phyloP scores from a whole-genome alignment of 768 basidiomycete genomes.

The Russula ochroleuca region DNA sequence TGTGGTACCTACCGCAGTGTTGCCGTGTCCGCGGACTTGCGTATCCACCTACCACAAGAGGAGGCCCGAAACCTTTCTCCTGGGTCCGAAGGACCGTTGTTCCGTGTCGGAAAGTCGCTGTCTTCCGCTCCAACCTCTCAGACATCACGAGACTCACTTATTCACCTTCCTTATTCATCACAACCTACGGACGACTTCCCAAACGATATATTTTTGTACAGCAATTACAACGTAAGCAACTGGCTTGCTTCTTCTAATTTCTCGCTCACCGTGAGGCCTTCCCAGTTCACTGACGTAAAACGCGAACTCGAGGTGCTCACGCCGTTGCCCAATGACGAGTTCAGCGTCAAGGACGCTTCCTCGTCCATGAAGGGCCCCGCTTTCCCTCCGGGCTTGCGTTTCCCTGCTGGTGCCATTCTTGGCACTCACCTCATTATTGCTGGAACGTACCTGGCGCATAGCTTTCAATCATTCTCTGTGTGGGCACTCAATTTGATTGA shows the following conservation, averaged over 20 bases:
- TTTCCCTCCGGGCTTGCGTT: slow-evolving; percentile 91
- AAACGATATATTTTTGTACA: slow-evolving; percentile 86
- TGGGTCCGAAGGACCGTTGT: slow-evolving; percentile 55
- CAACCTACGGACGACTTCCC: slow-evolving; percentile 69
- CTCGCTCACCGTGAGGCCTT: slow-evolving; percentile 21
- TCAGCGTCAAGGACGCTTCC: slow-evolving; percentile 78
- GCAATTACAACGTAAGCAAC: slow-evolving; percentile 85
- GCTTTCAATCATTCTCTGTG: slow-evolving; percentile 91
- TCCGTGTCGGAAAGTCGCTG: slow-evolving; percentile 47
- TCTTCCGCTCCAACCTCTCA: slow-evolving; percentile 40
- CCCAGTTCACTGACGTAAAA: slow-evolving; percentile 88
- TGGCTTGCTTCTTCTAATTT: neutral
- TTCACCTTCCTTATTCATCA: slow-evolving; percentile 75
- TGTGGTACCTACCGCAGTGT: slow-evolving; percentile 96
- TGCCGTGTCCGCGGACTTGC: slow-evolving; percentile 67
- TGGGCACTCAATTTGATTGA: slow-evolving; percentile 87
- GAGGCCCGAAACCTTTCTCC: slow-evolving; percentile 44
- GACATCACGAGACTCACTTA: slow-evolving; percentile 55
- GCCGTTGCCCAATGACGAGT: slow-evolving; percentile 70
- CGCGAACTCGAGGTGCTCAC: slow-evolving; percentile 92
- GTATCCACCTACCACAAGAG: slow-evolving; percentile 64
- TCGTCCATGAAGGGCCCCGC: slow-evolving; percentile 72
- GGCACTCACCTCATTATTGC: slow-evolving; percentile 91
- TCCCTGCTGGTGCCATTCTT: slow-evolving; percentile 90
- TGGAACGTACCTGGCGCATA: slow-evolving; percentile 92